Percentiles rank a stretch among this genome's conserved stretches.
Conservation (phyloP, 805 yeast genomes). For the Wickerhamiella australiensis region DNA sequence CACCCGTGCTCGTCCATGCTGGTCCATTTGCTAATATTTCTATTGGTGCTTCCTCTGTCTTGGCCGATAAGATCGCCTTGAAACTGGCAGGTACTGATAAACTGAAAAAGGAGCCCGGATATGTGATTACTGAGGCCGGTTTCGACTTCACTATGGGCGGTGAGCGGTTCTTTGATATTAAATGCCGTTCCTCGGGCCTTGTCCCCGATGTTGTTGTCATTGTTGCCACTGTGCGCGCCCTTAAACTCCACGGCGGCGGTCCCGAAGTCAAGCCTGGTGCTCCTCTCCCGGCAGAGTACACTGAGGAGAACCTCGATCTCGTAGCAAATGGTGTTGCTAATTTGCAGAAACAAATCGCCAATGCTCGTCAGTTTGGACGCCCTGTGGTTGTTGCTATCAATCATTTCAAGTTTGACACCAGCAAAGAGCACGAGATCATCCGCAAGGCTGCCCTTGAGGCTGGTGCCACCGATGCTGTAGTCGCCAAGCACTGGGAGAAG, state of each 20-base stretch:
- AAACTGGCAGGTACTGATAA: conserved; percentile 67
- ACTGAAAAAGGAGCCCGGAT: conserved; percentile 44
- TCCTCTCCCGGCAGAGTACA: conserved; percentile 70
- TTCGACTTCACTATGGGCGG: conserved; percentile 99
- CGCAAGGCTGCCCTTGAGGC: conserved; percentile 69
- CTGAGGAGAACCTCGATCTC: conserved; percentile 68
- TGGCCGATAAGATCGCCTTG: conserved; percentile 87
- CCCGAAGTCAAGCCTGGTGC: conserved; percentile 93
- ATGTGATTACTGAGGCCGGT: conserved; percentile 94
- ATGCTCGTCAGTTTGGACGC: conserved; percentile 73
- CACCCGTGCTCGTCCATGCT: conserved; percentile 97
- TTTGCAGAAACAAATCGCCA: conserved; percentile 78
- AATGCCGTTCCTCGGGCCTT: conserved; percentile 87
- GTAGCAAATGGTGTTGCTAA: conserved; percentile 74
- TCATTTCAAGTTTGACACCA: conserved; percentile 71
- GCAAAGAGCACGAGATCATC: conserved; percentile 66
- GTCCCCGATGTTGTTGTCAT: conserved; percentile 83
- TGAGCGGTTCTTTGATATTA: conserved; percentile 90
- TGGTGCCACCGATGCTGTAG: conserved; percentile 86
- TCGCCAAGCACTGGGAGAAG: conserved; percentile 87
- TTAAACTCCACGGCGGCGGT: conserved; percentile 94
- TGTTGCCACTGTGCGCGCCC: conserved; percentile 92
- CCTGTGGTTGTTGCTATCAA: conserved; percentile 95
- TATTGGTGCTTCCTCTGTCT: conserved; percentile 88
- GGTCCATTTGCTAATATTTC: conserved; percentile 98